Evolutionary conservation across 2,329 filamentous ascomycete genomes (phyloP), one percentile per base, ranked within the genome.

Genomic region (Coniosporium tulheliwenetii): DNA sequence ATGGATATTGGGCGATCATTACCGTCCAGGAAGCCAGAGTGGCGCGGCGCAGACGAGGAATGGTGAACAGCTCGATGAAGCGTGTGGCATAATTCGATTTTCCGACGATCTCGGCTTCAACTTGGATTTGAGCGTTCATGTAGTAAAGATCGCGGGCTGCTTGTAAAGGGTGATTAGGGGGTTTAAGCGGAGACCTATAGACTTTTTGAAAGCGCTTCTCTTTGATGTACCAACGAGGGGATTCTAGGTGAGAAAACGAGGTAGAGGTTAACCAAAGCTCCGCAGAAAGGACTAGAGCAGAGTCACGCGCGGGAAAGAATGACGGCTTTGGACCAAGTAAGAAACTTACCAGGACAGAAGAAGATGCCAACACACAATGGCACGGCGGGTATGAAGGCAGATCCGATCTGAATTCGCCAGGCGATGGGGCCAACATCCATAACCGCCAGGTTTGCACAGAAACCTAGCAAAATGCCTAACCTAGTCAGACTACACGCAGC

Each of bases 21-120:
- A 89, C 82, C 1, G 77, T 75, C 47, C 78, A 82, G 1, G 83
- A 81, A 5, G 84, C 85, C 29, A 82, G 67, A 3, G 78, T 87
- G 2, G 85, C 85, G 34, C 79, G 71, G 10, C 79, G 72, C 9
- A 81, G 66, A 37, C 81, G 72, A 1, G 80, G 77, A 42, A 84
- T 70, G 8, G 75, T 81, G 51, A 85, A 80, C 1, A 80, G 63
- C 52, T 84, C 73, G 32, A 64, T 58, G 42, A 63, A 53, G 44
- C 58, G 63, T 45, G 50, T 54, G 35, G 35, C 8, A 13, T 16
- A 8, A 13, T 9, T n/a, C 8, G 13, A 36, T 8, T n/a, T 8
- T n/a, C 12, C 9, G 35, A 62, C 41, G 13, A 52, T 51, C n/a
- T 52, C 48, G 32, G 58, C 47, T 10, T 51, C 47, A 32, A 59